Percentiles rank a stretch among this genome's conserved stretches.
These are phyloP conservation scores for Amphirosellinia nigrospora DNA, from an alignment of 495 filamentous ascomycete species.

Conservation along the genomic window DNA sequence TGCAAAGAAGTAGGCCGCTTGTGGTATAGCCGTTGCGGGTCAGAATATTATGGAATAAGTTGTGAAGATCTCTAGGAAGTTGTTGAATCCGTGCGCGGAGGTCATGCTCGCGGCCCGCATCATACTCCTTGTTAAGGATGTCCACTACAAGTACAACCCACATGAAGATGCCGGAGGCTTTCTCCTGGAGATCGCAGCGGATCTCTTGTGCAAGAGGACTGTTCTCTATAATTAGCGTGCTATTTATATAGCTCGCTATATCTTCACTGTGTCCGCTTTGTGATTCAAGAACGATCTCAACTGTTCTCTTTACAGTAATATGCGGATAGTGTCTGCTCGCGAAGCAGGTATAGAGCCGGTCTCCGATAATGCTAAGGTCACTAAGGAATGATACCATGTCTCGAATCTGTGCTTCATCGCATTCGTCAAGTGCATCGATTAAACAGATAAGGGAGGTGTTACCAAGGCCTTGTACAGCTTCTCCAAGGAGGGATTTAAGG, in stretches of 20 bases:
- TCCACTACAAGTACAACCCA: too few species aligned
- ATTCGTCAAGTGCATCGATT: not conserved
- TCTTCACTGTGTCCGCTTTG: not conserved
- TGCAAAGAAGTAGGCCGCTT: not conserved
- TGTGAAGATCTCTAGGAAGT: not conserved
- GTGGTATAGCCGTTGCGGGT: not conserved
- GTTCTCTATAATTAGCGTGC: too few species aligned
- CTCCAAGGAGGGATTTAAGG: not conserved
- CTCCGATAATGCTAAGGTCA: not conserved
- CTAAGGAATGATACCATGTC: not conserved
- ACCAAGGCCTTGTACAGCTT: not conserved
- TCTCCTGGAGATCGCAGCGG: too few species aligned
- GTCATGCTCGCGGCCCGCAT: not conserved
- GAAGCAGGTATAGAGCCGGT: constrained; percentile 40
- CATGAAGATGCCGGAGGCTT: too few species aligned
- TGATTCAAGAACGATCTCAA: constrained; percentile 36
- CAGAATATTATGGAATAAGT: not conserved
- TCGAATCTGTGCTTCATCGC: not conserved
- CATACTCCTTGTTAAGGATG: too few species aligned
- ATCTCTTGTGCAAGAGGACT: too few species aligned
- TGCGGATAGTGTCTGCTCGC: constrained; percentile 60
- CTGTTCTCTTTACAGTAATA: constrained; percentile 44
- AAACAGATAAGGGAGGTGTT: not conserved
- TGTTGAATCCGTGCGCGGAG: not conserved
- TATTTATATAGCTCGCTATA: too few species aligned